Evolutionary conservation across 441 rosid species (phyloP), one percentile per base, ranked within the genome.

Genomic region (Pelargonium myrrhifolium): DNA sequence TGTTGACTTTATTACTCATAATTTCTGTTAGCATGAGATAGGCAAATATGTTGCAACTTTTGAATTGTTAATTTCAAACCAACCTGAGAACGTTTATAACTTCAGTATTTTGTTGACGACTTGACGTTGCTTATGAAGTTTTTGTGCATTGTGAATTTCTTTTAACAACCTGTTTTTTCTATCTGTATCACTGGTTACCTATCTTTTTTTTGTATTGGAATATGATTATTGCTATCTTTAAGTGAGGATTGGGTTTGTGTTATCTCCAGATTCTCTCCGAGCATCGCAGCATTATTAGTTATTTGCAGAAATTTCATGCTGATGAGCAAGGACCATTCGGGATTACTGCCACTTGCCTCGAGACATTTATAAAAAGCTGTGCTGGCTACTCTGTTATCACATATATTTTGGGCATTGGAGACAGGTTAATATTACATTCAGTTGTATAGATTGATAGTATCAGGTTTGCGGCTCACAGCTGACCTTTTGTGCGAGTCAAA

Each of bases 321-420:
- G 98, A 92, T 82, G 99, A 94, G 64, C 96, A 88, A 58, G 99
- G 90, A 6, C 97, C 98, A 61, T 94, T 90, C 47, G 97, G 99
- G 72, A 89, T 94, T 74, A 94, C 99, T 61, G 92, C 97, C 59
- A 82, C 88, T 64, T 94, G 99, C 77, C 98, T 92, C 5, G 99
- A 92, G 71, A 94, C 99, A 64, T 94, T 94, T 73, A 94, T 94
- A 69, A 94, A 90, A 81, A 94, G 98, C 76, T 94, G 99, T 74
- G 99, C 99, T 15, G 99, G 98, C 72, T 90, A 94, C 81, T 94
- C 98, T 59, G 99, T 92, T 73, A 94, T 92, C 78, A 92, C 99
- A 42, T 90, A 94, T 72, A 92, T 94, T 73, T 80, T 94, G 66
- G 98, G 99, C 35, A 84, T 94, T 65, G 98, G 99, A 81, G 99